A percentile compares a stretch with the other conserved stretches of the same genome.
These are phyloP conservation scores for Boechera stricta DNA, from an alignment of 345 rosid species.

Conservation along the genomic window DNA sequence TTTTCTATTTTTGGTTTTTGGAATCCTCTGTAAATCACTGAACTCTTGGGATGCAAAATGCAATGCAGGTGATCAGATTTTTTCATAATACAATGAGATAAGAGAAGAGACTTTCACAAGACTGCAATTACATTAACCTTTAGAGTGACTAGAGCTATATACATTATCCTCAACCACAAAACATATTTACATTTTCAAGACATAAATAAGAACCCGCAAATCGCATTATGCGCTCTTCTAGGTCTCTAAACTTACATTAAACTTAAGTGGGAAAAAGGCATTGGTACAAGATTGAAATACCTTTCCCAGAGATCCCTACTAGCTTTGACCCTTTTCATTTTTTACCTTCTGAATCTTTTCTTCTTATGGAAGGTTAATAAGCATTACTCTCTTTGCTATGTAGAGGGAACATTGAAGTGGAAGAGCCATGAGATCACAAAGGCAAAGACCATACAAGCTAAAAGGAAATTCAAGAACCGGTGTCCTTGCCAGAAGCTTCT, in stretches of 20 bases:
- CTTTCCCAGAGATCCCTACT: background rate
- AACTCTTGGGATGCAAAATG: slow-evolving; percentile 46
- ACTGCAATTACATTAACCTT: slow-evolving; percentile 43
- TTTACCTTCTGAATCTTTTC: slow-evolving; percentile 2
- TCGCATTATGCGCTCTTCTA: slow-evolving; percentile 20
- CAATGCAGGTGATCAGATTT: slow-evolving; percentile 34
- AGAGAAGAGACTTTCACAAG: slow-evolving; percentile 37
- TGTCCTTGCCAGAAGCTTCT: slow-evolving; percentile 85
- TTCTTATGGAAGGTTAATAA: background rate
- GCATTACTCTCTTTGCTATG: slow-evolving; percentile 16
- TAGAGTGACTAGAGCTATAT: slow-evolving; percentile 42
- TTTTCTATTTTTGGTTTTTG: slow-evolving; percentile 7
- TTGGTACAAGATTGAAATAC: slow-evolving; percentile 36
- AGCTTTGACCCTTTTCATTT: background rate
- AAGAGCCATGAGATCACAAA: slow-evolving; percentile 96
- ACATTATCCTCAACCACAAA: slow-evolving; percentile 41
- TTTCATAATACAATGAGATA: slow-evolving; percentile 32
- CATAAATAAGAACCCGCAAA: slow-evolving; percentile 5
- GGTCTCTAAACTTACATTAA: slow-evolving; percentile 24
- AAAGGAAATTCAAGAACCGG: slow-evolving; percentile 81
- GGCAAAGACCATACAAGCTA: slow-evolving; percentile 93
- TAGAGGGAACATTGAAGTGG: slow-evolving; percentile 81
- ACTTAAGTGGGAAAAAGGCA: slow-evolving; percentile 29
- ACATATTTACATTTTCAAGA: slow-evolving; percentile 28
- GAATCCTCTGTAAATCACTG: slow-evolving; percentile 36